These are phyloP conservation scores for Sonneratia alba DNA, from an alignment of 345 rosid genomes.

Conservation along the genomic window DNA sequence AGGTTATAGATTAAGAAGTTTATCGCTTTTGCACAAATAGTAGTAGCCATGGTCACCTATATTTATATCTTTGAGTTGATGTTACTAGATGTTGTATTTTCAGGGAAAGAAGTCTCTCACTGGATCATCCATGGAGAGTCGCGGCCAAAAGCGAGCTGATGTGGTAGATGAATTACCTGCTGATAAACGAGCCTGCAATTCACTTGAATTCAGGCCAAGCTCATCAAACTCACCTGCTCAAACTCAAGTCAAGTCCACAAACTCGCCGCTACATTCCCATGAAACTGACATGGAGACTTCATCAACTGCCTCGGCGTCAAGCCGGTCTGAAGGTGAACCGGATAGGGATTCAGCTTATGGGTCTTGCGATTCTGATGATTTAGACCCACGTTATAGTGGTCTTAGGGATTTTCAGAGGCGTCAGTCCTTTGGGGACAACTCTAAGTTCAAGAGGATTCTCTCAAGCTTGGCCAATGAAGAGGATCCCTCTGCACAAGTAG, in stretches of 20 bases:
- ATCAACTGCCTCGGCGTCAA: constrained; percentile 75
- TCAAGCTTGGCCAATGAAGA: constrained; percentile 40
- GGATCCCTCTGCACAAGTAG: constrained; percentile 52
- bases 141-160: constrained; percentile 89
- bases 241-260: constrained; percentile 40
- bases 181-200: constrained; percentile 90
- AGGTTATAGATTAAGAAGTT: neutral
- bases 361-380: constrained; percentile 80
- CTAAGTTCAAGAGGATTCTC: constrained; percentile 52
- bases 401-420: constrained; percentile 56
- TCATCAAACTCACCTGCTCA: constrained; percentile 39
- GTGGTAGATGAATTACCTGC: constrained; percentile 69
- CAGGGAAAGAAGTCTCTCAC: neutral
- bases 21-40: neutral
- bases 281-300: constrained; percentile 84
- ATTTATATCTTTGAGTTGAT: neutral
- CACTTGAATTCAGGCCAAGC: constrained; percentile 48
- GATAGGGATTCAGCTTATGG: constrained; percentile 68
- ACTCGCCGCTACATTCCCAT: constrained; percentile 29
- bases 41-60: neutral
- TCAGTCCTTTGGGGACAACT: constrained; percentile 55
- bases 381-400: constrained; percentile 38
- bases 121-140: constrained; percentile 44
- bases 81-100: neutral
- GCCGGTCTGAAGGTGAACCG: constrained; percentile 65